These are phyloP conservation scores for Cucumis hystrix DNA, from an alignment of 306 rosid genomes.

Conservation along the genomic window DNA sequence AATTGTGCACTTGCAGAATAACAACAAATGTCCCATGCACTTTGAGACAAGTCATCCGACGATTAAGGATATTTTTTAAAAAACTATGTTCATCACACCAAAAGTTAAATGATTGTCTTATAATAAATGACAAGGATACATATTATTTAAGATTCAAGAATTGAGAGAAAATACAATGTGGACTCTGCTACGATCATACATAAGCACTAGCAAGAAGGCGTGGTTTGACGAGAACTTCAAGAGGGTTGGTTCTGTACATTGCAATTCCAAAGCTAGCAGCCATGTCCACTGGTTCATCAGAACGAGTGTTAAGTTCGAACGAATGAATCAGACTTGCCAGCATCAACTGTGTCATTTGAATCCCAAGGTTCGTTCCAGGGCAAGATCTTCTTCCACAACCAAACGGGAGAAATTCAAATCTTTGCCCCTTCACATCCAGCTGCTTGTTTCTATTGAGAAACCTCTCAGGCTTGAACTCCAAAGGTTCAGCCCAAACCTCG, in stretches of 20 bases:
- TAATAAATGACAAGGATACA: too few species aligned
- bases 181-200: background rate
- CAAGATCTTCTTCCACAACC: conserved; percentile 32
- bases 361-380: conserved; percentile 14
- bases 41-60: too few species aligned
- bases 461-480: conserved; percentile 23
- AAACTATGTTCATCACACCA: too few species aligned
- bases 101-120: too few species aligned
- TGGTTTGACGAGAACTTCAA: background rate
- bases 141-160: too few species aligned
- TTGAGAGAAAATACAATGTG: background rate
- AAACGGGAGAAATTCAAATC: conserved; percentile 22
- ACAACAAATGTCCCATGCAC: too few species aligned
- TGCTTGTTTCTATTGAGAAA: conserved; percentile 10
- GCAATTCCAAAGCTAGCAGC: background rate
- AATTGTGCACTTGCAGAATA: too few species aligned
- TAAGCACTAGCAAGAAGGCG: background rate
- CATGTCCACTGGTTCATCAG: background rate
- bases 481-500: conserved; percentile 4
- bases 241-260: background rate
- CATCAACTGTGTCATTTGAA: background rate
- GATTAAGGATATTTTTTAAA: too few species aligned
- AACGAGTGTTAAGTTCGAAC: background rate
- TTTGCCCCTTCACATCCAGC: conserved; percentile 12
- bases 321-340: conserved; percentile 15